Evolutionary conservation across 169 alveolate species (phyloP).

Genomic region (Haemoproteus tartakovskyi): DNA sequence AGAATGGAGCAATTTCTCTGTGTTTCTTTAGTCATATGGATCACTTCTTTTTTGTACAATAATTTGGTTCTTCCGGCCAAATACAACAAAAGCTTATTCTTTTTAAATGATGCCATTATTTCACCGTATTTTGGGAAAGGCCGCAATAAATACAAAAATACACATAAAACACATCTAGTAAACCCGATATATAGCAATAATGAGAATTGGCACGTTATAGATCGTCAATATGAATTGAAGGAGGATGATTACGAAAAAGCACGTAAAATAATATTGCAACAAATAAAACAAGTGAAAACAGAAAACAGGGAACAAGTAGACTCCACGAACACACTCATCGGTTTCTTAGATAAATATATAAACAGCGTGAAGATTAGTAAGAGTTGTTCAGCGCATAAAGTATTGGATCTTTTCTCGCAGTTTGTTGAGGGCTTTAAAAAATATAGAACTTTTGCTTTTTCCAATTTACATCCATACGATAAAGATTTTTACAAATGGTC

Average conservation of each 20-base stretch:
- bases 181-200: too few species aligned
- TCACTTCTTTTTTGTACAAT: too few species aligned
- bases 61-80: too few species aligned
- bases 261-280: background rate
- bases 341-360: conserved; percentile 39
- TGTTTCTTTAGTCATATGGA: too few species aligned
- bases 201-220: too few species aligned
- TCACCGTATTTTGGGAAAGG: too few species aligned
- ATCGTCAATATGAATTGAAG: too few species aligned
- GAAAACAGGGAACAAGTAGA: conserved; percentile 20
- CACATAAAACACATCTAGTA: too few species aligned
- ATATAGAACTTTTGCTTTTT: conserved; percentile 36
- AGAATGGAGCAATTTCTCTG: too few species aligned
- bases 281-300: conserved; percentile 21
- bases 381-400: conserved; percentile 39
- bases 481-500: conserved; percentile 53
- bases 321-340: conserved; percentile 27
- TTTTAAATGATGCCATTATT: too few species aligned
- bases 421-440: conserved; percentile 44
- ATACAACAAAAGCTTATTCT: too few species aligned
- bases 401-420: conserved; percentile 10
- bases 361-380: conserved; percentile 41
- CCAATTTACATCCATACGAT: conserved; percentile 61
- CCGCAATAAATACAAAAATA: too few species aligned
- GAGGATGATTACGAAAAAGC: conserved; percentile 41